phyloP scores from a whole-genome alignment of 371 early-diverging fungal species.

The Mortierella sp. region DNA sequence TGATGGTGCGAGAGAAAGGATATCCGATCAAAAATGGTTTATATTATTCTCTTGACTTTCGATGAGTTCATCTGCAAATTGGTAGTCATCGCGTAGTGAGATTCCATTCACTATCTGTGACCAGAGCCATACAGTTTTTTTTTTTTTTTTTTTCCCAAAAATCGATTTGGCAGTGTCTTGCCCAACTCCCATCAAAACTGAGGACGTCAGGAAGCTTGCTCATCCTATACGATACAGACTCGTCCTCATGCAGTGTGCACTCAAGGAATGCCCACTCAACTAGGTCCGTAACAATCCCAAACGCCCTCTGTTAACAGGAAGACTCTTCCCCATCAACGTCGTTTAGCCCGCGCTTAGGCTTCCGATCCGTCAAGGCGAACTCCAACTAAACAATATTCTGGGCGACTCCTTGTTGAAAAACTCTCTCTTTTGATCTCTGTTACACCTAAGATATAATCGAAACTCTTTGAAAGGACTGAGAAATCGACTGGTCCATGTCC shows the following conservation, averaged over 20 bases:
- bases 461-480: not conserved
- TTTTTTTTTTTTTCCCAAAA: not conserved
- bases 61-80: no score
- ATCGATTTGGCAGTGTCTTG: not conserved
- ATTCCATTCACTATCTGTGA: not conserved
- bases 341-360: not conserved
- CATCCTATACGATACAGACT: not conserved
- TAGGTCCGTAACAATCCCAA: conserved; percentile 21
- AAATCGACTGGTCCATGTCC: not conserved
- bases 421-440: conserved; percentile 13
- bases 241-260: not conserved
- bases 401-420: conserved; percentile 11
- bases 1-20: no score
- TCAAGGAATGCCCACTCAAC: conserved; percentile 24
- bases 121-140: not conserved
- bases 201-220: not conserved
- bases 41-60: no score
- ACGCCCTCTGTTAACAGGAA: no score
- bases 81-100: not conserved
- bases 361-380: conserved; percentile 1
- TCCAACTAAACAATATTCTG: conserved; percentile 14
- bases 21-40: no score
- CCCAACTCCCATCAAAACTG: not conserved
- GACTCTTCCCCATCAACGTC: not conserved
- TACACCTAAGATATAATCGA: not conserved